phyloP scores from a whole-genome alignment of 2,329 filamentous ascomycete genomes.

The Salinomyces thailandicus region DNA sequence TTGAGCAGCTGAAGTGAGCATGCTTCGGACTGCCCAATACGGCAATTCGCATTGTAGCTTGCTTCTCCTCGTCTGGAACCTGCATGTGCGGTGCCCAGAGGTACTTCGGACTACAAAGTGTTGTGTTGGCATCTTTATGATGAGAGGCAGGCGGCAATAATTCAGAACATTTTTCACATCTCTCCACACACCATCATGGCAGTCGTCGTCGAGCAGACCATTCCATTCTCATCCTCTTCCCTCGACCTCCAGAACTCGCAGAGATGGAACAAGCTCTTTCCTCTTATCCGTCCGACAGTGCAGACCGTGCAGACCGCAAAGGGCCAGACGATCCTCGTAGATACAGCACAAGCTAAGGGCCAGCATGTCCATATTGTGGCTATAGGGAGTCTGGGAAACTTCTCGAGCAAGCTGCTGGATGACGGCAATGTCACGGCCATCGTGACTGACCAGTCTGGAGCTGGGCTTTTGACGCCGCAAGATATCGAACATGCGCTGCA shows the following conservation, averaged over 20 bases:
- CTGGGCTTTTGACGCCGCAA: conserved; percentile 17
- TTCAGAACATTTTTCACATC: too few species aligned
- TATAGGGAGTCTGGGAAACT: conserved; percentile 21
- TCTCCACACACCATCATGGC: conserved; percentile 19
- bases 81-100: too few species aligned
- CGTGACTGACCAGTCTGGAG: conserved; percentile 17
- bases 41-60: too few species aligned
- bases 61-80: too few species aligned
- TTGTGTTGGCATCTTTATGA: too few species aligned
- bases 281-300: conserved; percentile 25
- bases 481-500: conserved; percentile 21
- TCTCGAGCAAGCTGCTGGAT: conserved; percentile 27
- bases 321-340: conserved; percentile 24
- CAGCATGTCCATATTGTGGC: conserved; percentile 21
- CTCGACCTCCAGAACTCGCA: conserved; percentile 22
- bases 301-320: conserved; percentile 17
- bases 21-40: background rate
- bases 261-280: conserved; percentile 25
- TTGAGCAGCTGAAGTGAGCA: too few species aligned
- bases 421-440: conserved; percentile 25
- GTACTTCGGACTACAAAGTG: too few species aligned
- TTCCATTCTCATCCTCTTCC: conserved; percentile 20
- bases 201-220: conserved; percentile 28
- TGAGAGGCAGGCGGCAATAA: too few species aligned
- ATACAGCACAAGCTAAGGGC: conserved; percentile 17